Base-by-base conservation (phyloP, 345 rosid species). In the Raphanus raphanistrum region DNA sequence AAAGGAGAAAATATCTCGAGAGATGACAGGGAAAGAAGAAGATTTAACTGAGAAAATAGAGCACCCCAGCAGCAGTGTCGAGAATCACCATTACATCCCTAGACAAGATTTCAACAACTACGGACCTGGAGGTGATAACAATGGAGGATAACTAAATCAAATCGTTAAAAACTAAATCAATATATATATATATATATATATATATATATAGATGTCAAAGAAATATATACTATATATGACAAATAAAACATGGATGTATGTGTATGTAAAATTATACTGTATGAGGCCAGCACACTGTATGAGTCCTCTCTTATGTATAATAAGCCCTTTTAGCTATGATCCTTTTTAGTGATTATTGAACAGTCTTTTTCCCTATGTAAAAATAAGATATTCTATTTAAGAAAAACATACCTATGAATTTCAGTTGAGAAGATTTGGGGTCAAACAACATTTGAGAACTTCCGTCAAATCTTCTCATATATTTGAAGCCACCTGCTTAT, bases 11-110 rank as follows among this genome's bases (percentile, higher is more conserved):
- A 55, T 63, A 32, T 45, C 38, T 38, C 15, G 16, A 43, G 43
- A 59, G 21, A 65, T 71, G 33, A 21, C 4, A 25, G 43, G 31
- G 17, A 73, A 48, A 16, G 70, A 79, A 48, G 74, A 60, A 68
- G 65, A 32, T 27, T 25, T 29, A 29, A 17, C 35, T 66, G 81
- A 67, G 70, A 73, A 73, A 52, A 16, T 79, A 16, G 79, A 41
- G 11, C 78, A 80, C 36, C 77, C 85, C 11, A 54, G 17, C 64
- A 79, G 71, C 73, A 80, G 66, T 52, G 71, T 84, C 35, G 75
- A 81, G 28, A 85, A 85, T 57, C 89, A 85, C 78, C 89, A 87
- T 78, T 81, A 73, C 72, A 81, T 85, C n/a, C 90, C 90, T 33
- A 72, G 87, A 78, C 86, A 81, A 76, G 87, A 78, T 69, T 85